Conservation (phyloP, 257 asterid genomes). For the Solanum chiquidenum region DNA sequence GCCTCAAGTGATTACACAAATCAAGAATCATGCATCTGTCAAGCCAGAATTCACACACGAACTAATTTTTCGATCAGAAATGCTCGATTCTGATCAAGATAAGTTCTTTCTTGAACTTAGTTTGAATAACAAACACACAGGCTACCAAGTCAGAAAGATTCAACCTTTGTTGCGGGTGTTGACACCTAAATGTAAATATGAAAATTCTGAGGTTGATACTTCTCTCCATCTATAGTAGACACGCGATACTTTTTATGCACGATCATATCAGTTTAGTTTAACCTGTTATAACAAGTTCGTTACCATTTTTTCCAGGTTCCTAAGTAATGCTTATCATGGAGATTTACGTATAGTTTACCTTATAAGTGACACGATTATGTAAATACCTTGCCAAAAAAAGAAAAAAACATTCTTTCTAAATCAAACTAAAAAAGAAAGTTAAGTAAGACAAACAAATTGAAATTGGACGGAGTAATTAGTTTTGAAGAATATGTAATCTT, state of each 20-base stretch:
- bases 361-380: background rate
- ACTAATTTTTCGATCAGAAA: background rate
- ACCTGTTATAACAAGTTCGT: background rate
- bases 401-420: no score
- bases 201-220: constrained; percentile 19
- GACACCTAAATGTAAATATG: background rate
- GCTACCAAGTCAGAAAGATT: background rate
- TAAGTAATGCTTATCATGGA: background rate
- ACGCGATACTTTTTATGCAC: background rate
- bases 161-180: background rate
- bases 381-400: background rate
- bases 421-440: background rate
- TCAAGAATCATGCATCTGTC: background rate
- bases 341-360: background rate
- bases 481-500: background rate
- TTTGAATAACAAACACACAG: constrained; percentile 2
- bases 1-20: background rate
- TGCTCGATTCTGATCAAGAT: background rate
- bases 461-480: accelerated
- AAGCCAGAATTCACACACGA: background rate
- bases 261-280: background rate
- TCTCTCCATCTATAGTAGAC: constrained; percentile 22
- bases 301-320: background rate
- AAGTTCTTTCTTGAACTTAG: constrained; percentile 5
- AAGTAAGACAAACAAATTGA: background rate